Evolutionary conservation across 2,329 filamentous ascomycete species (phyloP).

Genomic region (Ploettnerulaceae sp.): DNA sequence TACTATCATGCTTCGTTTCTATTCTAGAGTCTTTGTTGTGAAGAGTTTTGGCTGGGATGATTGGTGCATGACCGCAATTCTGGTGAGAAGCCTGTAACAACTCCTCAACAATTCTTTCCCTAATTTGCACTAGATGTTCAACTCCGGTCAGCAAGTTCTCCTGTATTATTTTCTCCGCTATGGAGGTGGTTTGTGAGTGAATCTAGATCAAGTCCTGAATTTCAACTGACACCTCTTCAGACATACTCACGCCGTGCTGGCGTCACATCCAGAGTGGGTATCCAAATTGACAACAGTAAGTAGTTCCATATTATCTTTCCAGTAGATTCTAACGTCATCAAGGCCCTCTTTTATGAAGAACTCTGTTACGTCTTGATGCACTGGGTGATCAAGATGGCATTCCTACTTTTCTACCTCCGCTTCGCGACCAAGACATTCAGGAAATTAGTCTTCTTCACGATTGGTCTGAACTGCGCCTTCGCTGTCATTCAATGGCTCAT

Average conservation of each 20-base stretch:
- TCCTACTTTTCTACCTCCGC: slow-evolving; percentile 35
- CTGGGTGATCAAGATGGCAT: slow-evolving; percentile 33
- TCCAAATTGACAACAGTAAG: slow-evolving; percentile 8
- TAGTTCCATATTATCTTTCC: neutral
- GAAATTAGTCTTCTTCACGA: slow-evolving; percentile 25
- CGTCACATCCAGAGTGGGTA: slow-evolving; percentile 11
- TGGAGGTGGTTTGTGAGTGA: slow-evolving; percentile 13
- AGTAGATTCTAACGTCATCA: neutral
- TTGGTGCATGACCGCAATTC: slow-evolving; percentile 15
- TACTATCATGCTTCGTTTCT: slow-evolving; percentile 14
- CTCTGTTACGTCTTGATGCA: slow-evolving; percentile 33
- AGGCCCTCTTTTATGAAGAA: slow-evolving; percentile 33
- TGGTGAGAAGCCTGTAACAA: neutral
- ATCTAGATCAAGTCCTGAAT: no score
- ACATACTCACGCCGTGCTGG: neutral
- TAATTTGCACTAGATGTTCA: slow-evolving; percentile 15
- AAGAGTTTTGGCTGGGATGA: slow-evolving; percentile 19
- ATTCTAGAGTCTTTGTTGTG: slow-evolving; percentile 9
- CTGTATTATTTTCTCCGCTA: slow-evolving; percentile 16
- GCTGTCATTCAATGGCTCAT: slow-evolving; percentile 32
- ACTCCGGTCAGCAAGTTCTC: slow-evolving; percentile 15
- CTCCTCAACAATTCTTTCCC: neutral
- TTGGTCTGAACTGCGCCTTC: slow-evolving; percentile 28
- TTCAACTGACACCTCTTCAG: neutral
- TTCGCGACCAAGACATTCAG: slow-evolving; percentile 26